Conservation (phyloP, 495 filamentous ascomycete genomes). For the Pseudevernia furfuracea region DNA sequence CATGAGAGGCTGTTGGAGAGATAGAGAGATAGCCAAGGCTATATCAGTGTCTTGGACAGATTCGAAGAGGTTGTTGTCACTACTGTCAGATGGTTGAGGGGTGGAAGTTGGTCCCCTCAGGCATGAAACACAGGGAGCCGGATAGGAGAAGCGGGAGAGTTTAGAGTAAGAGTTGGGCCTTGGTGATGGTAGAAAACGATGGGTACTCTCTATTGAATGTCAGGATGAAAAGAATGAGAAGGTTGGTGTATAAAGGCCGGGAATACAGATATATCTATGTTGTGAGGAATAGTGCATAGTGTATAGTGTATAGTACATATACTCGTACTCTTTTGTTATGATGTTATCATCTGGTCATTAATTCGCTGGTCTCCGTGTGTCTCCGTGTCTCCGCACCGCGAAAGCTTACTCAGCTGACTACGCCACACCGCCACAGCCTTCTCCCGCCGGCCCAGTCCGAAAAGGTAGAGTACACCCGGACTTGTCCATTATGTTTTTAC, state of each 20-base stretch:
- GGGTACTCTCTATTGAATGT: not conserved
- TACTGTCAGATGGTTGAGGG: not conserved
- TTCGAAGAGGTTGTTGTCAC: not conserved
- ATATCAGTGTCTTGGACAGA: not conserved
- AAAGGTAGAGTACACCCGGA: too few species aligned
- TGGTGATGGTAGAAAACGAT: too few species aligned
- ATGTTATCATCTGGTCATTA: too few species aligned
- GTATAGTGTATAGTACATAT: not conserved
- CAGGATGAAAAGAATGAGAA: not conserved
- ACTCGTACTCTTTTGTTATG: too few species aligned
- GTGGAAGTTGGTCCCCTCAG: not conserved
- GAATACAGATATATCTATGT: not conserved
- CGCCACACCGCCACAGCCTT: not conserved
- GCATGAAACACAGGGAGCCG: not conserved
- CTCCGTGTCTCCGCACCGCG: too few species aligned
- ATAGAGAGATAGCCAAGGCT: not conserved
- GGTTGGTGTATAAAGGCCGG: not conserved
- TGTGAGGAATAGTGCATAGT: not conserved
- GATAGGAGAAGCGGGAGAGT: not conserved
- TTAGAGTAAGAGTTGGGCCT: not conserved
- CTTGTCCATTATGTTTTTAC: too few species aligned
- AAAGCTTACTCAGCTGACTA: too few species aligned
- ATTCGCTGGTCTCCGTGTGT: not conserved
- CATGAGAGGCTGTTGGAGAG: not conserved
- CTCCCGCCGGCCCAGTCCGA: not conserved